Percentiles rank a stretch among this genome's conserved stretches.
These are phyloP conservation scores for Aspergillus bridgeri DNA, from an alignment of 495 filamentous ascomycete genomes.

Conservation along the genomic window DNA sequence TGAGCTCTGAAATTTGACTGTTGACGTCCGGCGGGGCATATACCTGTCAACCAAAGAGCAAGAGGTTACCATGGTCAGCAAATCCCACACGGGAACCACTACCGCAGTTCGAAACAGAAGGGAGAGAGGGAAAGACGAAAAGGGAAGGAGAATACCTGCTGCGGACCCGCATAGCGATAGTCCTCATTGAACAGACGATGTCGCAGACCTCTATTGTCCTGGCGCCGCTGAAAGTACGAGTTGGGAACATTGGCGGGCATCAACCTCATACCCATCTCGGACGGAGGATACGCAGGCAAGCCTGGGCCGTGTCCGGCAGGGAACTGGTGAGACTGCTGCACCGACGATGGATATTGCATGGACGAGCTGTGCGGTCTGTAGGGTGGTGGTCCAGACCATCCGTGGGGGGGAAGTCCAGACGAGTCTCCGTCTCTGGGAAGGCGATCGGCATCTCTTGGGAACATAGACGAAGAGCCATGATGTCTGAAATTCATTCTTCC, in stretches of 20 bases:
- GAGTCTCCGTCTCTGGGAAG: not conserved
- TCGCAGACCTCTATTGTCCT: not conserved
- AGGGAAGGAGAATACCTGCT: conserved; percentile 11
- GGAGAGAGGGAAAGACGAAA: not conserved
- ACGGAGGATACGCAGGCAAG: not conserved
- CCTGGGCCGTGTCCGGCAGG: not conserved
- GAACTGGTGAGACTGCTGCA: not conserved
- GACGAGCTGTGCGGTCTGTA: not conserved
- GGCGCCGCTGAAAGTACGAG: not conserved
- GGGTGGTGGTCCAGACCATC: too few relatives aligned
- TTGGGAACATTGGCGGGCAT: not conserved
- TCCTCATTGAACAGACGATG: conserved; percentile 14
- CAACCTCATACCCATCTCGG: not conserved
- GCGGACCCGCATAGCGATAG: conserved; percentile 15
- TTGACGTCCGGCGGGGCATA: not conserved
- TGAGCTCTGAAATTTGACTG: not conserved
- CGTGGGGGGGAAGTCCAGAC: not conserved
- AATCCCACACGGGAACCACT: not conserved
- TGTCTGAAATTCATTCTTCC: not conserved
- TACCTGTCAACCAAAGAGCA: not conserved
- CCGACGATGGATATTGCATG: not conserved
- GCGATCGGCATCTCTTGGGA: not conserved
- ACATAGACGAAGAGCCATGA: not conserved
- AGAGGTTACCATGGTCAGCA: not conserved
- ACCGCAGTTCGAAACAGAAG: not conserved